Percentiles rank a stretch among this genome's conserved stretches.
Conservation (phyloP, 2,329 filamentous ascomycete species). For the Ascochyta pisi region DNA sequence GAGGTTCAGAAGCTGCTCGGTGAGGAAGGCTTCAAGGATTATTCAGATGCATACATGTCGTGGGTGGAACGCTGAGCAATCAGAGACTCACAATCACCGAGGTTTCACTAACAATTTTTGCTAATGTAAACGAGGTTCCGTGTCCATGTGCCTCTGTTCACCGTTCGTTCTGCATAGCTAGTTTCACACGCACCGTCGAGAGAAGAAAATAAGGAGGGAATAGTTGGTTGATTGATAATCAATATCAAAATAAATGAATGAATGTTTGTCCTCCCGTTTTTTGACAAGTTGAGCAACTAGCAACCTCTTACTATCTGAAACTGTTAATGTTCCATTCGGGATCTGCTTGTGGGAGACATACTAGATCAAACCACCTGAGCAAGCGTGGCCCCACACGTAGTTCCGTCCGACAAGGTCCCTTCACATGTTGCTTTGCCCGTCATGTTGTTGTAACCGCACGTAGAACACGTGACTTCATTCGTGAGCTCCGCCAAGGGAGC, state of each 20-base stretch:
- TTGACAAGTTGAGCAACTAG: not conserved
- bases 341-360: not conserved
- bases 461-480: conserved; percentile 3
- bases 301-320: not conserved
- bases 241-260: not conserved
- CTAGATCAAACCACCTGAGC: not conserved
- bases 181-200: too few relatives aligned
- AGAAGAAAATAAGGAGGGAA: too few relatives aligned
- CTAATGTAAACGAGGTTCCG: too few relatives aligned
- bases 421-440: conserved; percentile 7
- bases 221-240: not conserved
- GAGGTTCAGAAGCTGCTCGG: conserved; percentile 12
- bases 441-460: conserved; percentile 13
- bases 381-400: conserved; percentile 1
- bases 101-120: too few relatives aligned
- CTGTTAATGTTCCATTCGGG: not conserved
- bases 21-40: conserved; percentile 7
- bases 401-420: conserved; percentile 3
- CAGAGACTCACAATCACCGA: too few relatives aligned
- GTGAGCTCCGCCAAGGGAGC: not conserved
- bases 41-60: not conserved
- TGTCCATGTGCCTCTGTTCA: too few relatives aligned
- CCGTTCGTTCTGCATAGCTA: too few relatives aligned
- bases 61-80: not conserved
- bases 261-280: not conserved